phyloP scores from a whole-genome alignment of 2,329 filamentous ascomycete species.

The Aspergillus latus region DNA sequence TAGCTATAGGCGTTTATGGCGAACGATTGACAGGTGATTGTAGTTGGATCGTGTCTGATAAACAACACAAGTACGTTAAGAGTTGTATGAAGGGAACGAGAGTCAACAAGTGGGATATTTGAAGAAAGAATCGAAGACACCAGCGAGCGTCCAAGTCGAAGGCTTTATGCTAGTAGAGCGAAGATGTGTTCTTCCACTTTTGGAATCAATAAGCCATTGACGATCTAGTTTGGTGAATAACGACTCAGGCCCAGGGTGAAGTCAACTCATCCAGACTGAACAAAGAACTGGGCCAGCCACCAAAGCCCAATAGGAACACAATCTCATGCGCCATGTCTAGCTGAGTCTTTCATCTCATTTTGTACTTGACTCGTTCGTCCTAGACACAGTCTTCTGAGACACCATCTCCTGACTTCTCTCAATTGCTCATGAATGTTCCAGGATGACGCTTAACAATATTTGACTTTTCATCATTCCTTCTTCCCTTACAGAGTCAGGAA shows the following conservation, averaged over 20 bases:
- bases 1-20: constrained; percentile 10
- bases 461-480: background rate
- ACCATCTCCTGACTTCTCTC: constrained; percentile 8
- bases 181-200: constrained; percentile 1
- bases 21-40: background rate
- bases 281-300: constrained; percentile 23
- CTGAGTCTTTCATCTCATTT: constrained; percentile 11
- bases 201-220: background rate
- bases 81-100: background rate
- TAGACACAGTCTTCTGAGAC: constrained; percentile 11
- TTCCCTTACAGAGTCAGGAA: background rate
- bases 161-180: background rate
- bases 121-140: background rate
- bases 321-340: constrained; percentile 14
- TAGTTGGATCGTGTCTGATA: background rate
- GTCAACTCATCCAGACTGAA: constrained; percentile 11
- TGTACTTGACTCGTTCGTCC: constrained; percentile 6
- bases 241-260: constrained; percentile 1
- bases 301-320: constrained; percentile 15
- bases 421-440: background rate
- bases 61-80: background rate
- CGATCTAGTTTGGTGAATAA: constrained; percentile 4
- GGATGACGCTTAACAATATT: constrained; percentile 1
- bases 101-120: background rate
- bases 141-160: background rate